Evolutionary conservation across 192 early-diverging fungal species (phyloP), one percentile per base, ranked within the genome.

Genomic region (Thamnidium elegans): DNA sequence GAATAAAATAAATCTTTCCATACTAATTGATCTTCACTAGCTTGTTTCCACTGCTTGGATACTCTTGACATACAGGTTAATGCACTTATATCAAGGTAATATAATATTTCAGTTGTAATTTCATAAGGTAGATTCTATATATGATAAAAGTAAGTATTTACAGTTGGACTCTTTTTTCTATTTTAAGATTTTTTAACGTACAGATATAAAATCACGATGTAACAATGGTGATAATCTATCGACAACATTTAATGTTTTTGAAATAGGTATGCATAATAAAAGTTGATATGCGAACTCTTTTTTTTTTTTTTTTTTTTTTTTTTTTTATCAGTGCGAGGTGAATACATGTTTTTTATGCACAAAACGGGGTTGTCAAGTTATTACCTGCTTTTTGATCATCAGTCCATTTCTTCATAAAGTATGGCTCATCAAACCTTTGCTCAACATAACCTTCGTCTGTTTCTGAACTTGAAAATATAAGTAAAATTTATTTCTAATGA

Each of bases 261-360:
- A 55, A 10, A 75, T 72, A 23, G 82, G 78, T 11, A 88, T 68
- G n/a, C 73, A 75, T n/a, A 78, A 58, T 1, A 88, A 74, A 5
- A 88, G 66, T 62, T 81, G 79, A 50, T 77, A 76, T 9, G 86
- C 84, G 59, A 81, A 74, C 67, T 88, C 86, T 79, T 44, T 52
- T 39, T n/a, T 36, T 62, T 17, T 20, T 46, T n/a, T 32, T 19
- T 45, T n/a, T 30, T 61, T 47, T 23, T 63, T 63, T 34, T 50
- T n/a, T 20, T 48, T 23, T 45, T 45, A 45, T 45, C 10, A 45
- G 26, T 26, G 26, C 26, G 26, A 26, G 26, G 26, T 26, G 26
- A 26, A 26, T 26, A 26, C 26, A 26, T 26, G 26, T 26, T 7
- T 51, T 47, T 19, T 32, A 31, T 46, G 3, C 17, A 17, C 17